Evolutionary conservation across 2,329 filamentous ascomycete species (phyloP).

Genomic region (Dactylonectria estremocensis): DNA sequence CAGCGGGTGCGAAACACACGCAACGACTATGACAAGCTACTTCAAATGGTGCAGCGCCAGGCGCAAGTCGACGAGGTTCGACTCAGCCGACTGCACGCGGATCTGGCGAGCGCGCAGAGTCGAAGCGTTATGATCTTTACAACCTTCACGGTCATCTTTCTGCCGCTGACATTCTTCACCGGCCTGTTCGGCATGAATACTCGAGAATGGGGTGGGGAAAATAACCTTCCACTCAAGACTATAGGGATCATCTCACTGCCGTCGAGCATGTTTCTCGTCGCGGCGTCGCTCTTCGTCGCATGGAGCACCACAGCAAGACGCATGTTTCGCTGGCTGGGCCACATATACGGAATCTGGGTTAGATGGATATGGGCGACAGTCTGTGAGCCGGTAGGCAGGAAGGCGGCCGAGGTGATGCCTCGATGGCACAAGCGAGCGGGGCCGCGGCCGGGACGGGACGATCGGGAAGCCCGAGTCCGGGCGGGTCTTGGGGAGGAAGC

Average conservation of each 20-base stretch:
- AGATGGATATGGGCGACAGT: conserved; percentile 43
- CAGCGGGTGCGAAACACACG: conserved; percentile 70
- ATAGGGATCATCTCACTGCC: conserved; percentile 67
- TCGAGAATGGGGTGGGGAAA: conserved; percentile 69
- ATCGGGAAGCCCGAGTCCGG: conserved; percentile 26
- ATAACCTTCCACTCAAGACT: conserved; percentile 59
- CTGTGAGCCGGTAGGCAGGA: conserved; percentile 41
- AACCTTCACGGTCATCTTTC: conserved; percentile 74
- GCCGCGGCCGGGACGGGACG: conserved; percentile 41
- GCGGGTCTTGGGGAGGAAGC: conserved; percentile 48
- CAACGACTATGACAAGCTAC: conserved; percentile 75
- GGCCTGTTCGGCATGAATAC: conserved; percentile 78
- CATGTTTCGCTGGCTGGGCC: conserved; percentile 47
- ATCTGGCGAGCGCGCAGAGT: conserved; percentile 74
- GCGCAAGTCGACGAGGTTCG: conserved; percentile 77
- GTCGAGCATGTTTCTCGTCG: conserved; percentile 64
- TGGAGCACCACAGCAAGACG: conserved; percentile 66
- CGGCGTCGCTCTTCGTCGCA: conserved; percentile 66
- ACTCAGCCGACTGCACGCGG: conserved; percentile 73
- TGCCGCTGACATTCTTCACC: conserved; percentile 76
- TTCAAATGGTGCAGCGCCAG: conserved; percentile 78
- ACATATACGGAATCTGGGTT: conserved; percentile 25
- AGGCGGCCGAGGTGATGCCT: conserved; percentile 35
- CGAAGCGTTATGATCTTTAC: conserved; percentile 78
- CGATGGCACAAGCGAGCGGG: conserved; percentile 31